Evolutionary conservation across 345 rosid species (phyloP), one percentile per base, ranked within the genome.

Genomic region (Microthlaspi erraticum): DNA sequence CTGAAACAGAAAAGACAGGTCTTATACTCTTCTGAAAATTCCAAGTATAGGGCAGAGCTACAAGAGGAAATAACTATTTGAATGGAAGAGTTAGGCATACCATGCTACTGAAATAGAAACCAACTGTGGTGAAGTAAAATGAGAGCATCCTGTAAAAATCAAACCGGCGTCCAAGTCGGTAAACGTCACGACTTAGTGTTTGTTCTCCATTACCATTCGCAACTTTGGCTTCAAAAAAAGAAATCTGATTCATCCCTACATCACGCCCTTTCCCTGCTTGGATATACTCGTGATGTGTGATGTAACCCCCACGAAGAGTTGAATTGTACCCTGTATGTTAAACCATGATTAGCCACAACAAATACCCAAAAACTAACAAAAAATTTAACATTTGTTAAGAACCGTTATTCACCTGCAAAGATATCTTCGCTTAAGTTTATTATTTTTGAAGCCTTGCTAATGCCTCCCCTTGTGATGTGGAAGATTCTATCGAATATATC

Each of bases 191-290:
- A 55, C 99, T 88, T 52, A 95, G 92, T 18, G 97, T 92, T 78
- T 92, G 99, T 79, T 95, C 99, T 66, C 99, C 99, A 71, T 92
- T 95, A 67, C 99, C 99, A 58, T 83, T 88, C 13, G 99, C 97
- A 82, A 85, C 97, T 79, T 88, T 95, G 34, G 98, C 99, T 80
- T 95, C 99, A 77, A 92, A 92, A 46, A 57, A 38, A 7, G 98
- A 92, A 73, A 95, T 90, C 56, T 88, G 97, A 78, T 95, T 95
- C 98, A 95, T 88, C 50, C 96, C 98, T 44, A 88, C 97, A 59
- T 92, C 99, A 72, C 97, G 91, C 37, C 98, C 99, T 76, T 95
- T 95, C 44, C 99, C 99, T 48, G 89, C 97, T 84, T 95, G 99
- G 71, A 95, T 84, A 55, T 95, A 95, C 77, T 95, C 99, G 71